These are phyloP conservation scores for Pythium graminicola DNA, from an alignment of 352 stramenopile genomes.

Conservation along the genomic window DNA sequence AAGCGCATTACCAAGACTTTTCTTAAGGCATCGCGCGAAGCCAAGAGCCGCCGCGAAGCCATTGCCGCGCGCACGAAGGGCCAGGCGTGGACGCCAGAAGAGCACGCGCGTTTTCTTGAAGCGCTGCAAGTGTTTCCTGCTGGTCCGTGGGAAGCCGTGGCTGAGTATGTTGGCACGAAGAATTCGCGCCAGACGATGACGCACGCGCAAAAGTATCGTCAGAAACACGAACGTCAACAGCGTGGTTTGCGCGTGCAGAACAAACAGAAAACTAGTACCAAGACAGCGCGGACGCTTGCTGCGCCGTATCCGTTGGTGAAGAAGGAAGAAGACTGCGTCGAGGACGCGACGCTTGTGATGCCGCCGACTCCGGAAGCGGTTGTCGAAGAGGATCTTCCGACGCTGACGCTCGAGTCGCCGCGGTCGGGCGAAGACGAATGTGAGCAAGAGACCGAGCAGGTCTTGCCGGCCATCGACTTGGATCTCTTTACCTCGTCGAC, in stretches of 20 bases:
- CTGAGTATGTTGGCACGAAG: constrained; percentile 28
- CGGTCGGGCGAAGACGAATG: constrained; percentile 20
- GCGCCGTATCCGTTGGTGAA: constrained; percentile 4
- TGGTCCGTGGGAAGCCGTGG: constrained; percentile 27
- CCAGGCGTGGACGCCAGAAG: constrained; percentile 26
- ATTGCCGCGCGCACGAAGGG: constrained; percentile 19
- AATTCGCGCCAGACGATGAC: constrained; percentile 32
- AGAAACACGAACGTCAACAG: constrained; percentile 33
- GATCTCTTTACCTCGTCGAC: constrained; percentile 11
- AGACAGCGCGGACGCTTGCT: background rate
- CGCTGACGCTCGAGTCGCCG: constrained; percentile 12
- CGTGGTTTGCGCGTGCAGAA: constrained; percentile 19
- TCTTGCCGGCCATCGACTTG: constrained; percentile 9
- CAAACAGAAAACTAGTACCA: constrained; percentile 13
- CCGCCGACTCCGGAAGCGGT: background rate
- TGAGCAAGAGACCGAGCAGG: constrained; percentile 8
- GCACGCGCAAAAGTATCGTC: constrained; percentile 41
- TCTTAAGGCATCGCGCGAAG: constrained; percentile 6
- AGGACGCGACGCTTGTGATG: background rate
- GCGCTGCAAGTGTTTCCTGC: constrained; percentile 26
- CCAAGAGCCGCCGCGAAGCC: constrained; percentile 16
- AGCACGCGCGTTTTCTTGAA: constrained; percentile 31
- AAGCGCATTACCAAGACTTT: constrained; percentile 18
- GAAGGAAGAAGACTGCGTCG: constrained; percentile 1
- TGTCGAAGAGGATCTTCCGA: background rate